Evolutionary conservation across 345 rosid species (phyloP), one percentile per base, ranked within the genome.

Genomic region (Sisymbrium altissimum): DNA sequence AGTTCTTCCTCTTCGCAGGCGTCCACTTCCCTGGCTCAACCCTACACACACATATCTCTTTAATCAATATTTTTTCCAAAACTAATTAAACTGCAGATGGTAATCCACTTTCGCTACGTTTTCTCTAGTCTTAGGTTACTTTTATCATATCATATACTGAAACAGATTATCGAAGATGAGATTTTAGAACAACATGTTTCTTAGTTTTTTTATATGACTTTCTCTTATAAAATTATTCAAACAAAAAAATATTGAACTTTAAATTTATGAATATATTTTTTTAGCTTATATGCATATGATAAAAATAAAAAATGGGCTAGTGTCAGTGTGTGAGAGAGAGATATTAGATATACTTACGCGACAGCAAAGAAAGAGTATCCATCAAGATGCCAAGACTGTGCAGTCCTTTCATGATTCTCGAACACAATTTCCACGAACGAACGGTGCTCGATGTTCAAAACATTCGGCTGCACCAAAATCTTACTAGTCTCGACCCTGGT

Each of bases 291-390:
- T n/a, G n/a, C n/a, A n/a, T n/a, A n/a, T n/a, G n/a, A n/a, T n/a
- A n/a, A n/a, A n/a, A n/a, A n/a, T n/a, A n/a, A n/a, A n/a, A n/a
- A n/a, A n/a, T n/a, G n/a, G n/a, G n/a, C n/a, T n/a, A n/a, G n/a
- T n/a, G n/a, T n/a, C n/a, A n/a, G n/a, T 36, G 49, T 1, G 50
- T 19, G 55, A 33, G 36, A 29, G 19, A 71, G 29, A 21, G 11
- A 48, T 21, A 14, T 1, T 4, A 38, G 3, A 15, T 14, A 13
- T 59, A 79, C 88, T 86, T 82, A 88, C 88, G 79, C 91, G 1
- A 86, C 93, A 7, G 83, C 84, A 43, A 90, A 90, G 86, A 90
- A 90, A 0, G 96, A 82, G 65, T 85, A 82, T 1, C 96, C 93
- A 70, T 81, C 86, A n/a, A 90, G 67, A 61, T 83, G 83, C 76